A percentile compares a stretch with the other conserved stretches of the same genome.
Evolutionary conservation across 2,329 filamentous ascomycete genomes (phyloP).

Genomic region (Hypoxylon sp.): DNA sequence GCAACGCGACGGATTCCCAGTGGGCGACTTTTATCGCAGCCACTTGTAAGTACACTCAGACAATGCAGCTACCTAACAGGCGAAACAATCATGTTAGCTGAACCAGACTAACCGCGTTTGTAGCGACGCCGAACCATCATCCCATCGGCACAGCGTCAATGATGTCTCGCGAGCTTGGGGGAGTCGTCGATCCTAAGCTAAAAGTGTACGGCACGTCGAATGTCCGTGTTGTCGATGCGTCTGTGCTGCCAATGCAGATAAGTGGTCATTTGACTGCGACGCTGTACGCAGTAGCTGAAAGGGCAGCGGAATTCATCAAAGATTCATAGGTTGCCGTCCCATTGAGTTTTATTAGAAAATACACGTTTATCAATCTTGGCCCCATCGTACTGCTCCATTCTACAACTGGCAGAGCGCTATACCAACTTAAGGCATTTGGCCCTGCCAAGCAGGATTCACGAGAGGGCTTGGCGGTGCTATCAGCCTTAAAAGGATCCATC

Average conservation of each 20-base stretch:
- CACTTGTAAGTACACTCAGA: conserved; percentile 32
- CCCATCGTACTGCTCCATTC: not conserved
- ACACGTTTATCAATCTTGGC: not conserved
- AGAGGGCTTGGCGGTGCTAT: not conserved
- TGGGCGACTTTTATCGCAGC: conserved; percentile 48
- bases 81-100: not conserved
- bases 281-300: conserved; percentile 69
- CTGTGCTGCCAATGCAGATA: conserved; percentile 64
- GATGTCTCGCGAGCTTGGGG: conserved; percentile 64
- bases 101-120: conserved; percentile 11
- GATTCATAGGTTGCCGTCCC: conserved; percentile 16
- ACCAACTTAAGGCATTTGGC: not conserved
- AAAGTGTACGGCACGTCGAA: conserved; percentile 67
- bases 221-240: conserved; percentile 66
- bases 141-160: conserved; percentile 65
- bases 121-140: conserved; percentile 59
- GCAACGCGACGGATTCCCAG: conserved; percentile 52
- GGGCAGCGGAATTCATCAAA: conserved; percentile 55
- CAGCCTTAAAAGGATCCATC: not conserved
- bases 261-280: conserved; percentile 66
- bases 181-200: conserved; percentile 63
- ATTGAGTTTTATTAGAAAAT: not conserved
- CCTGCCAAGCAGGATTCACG: not conserved
- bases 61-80: not conserved
- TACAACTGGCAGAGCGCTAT: not conserved